Base-by-base conservation (phyloP, 75 land plant genomes). In the Ceratopteris richardii region DNA sequence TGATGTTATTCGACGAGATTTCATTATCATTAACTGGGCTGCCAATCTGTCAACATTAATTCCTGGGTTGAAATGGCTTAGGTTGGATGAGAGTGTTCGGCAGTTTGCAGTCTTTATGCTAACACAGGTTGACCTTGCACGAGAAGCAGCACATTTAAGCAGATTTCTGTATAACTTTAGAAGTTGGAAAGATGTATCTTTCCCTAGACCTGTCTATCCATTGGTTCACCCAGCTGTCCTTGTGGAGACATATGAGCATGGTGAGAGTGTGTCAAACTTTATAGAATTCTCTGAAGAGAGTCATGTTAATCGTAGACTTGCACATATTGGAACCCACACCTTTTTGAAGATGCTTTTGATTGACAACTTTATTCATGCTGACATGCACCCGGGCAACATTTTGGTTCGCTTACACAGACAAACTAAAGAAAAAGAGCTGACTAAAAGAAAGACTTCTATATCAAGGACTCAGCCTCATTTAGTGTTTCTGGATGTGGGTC, bases 301-400 rank as follows among this genome's bases (percentile, higher is more conserved):
- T 36, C 58, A 54, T 31, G 42, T 81, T 11, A 84, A 85, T 54
- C 75, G 68, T 56, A 71, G 73, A 24, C 72, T 87, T 53, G 92
- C 92, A 18, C 82, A 80, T 48, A 85, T 82, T 68, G 92, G 92
- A 43, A 81, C 86, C 9, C 79, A 85, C 58, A 80, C 90, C 27
- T 67, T 87, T 24, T 61, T 87, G 21, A 87, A 87, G 69, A 87
- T 87, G 92, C 78, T 87, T 29, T 61, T 87, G 86, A 79, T 82
- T 31, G 95, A 89, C 60, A 89, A 89, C 62, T 89, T 89, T 50
- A 72, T 89, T 28, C 95, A 89, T 68, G 92, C 91, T 29, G 95
- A 89, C 79, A 66, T 89, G 81, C 95, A 89, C 62, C 95, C 95
- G 22, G 95, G 95, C 48, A 89, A 89, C 60, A 89, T 89, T 51